Base-by-base conservation (phyloP, 2,329 filamentous ascomycete species). In the Sphaerulina populicola region DNA sequence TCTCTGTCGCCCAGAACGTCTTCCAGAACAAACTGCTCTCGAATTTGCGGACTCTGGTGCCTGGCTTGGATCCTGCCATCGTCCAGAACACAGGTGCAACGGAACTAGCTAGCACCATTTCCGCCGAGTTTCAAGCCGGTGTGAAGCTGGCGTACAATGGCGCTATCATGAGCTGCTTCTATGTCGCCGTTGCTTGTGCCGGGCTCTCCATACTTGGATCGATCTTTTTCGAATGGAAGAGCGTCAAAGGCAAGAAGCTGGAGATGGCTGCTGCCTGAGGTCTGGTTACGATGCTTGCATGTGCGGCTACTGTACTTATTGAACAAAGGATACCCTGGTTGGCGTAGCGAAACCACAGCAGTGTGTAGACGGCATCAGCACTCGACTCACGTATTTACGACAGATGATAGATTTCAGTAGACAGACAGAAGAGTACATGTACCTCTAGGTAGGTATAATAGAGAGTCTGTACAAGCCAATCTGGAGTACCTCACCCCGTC, bases 111-210 rank as follows among this genome's bases (percentile, higher is more conserved):
- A 63, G 69, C 0, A 64, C 71, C 1, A 77, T 87, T 23, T 70
- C 75, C 0, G 57, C 67, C 0, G 59, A 78, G 53, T 77, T 73
- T 52, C 64, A 82, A 4, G 61, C 65, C 1, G 68, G 71, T 0
- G 81, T 89, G 7, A 70, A 82, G 1, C 56, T 70, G 0, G 83
- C 81, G 0, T 88, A 88, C 68, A 86, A 86, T 62, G 64, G 71
- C 23, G 30, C 81, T 0, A 66, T 88, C 35, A 74, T 74, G 1
- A 68, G 75, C 52, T 76, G 76, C 0, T 87, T 84, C 62, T 77
- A 79, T 54, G 77, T 86, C 7, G 76, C 74, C 1, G 69, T 83
- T 6, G 75, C 77, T 1, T 69, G 82, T 61, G 72, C 74, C 0
- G 71, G 71, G 6, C 50, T 82, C 7, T 75, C 73, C 4, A 71